Evolutionary conservation across 306 rosid species (phyloP), one percentile per base, ranked within the genome.

Genomic region (Rosa rugosa): DNA sequence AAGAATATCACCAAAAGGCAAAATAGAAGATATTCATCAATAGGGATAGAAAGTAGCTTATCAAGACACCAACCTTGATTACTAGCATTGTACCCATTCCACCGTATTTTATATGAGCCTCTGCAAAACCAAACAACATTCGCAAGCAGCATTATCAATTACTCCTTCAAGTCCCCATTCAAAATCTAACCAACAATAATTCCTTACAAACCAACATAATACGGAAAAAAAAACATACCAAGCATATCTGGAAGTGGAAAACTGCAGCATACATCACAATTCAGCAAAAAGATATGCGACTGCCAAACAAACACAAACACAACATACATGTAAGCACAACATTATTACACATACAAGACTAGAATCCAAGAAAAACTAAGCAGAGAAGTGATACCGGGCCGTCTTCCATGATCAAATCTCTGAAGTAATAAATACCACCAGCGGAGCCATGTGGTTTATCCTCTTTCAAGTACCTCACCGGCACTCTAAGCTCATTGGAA

Each of bases 391-490:
- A 81, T 86, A 95, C 99, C 63, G 99, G 99, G 80, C 64, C 75
- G 64, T 92, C 99, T 85, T 92, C 99, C 99, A 93, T 88, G 81
- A 95, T 93, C 79, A 84, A 77, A 84, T 95, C 97, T 85, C 89
- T 86, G 80, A 85, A 91, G 91, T 88, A 91, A 82, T 90, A 84
- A 65, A 95, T 88, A 62, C 97, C 97, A 65, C 98, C 98, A 0
- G 99, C 98, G 5, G 98, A 95, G 69, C 98, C 99, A 75, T 93
- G 99, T 3, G 99, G 99, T 76, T 95, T 91, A 74, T 95, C 99
- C 86, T 95, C 99, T 83, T 86, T 95, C 89, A 95, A 90, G 85
- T 95, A 95, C 98, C 94, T 95, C 83, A 95, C 97, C 66, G 99
- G 99, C 25, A 95, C 85, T 84, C 84, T 91, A 88, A 95, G 87